Percentiles rank a stretch among this genome's conserved stretches.
Evolutionary conservation across 1,139 yeast species (phyloP).

Genomic region (Lodderomyces parapsilosis): DNA sequence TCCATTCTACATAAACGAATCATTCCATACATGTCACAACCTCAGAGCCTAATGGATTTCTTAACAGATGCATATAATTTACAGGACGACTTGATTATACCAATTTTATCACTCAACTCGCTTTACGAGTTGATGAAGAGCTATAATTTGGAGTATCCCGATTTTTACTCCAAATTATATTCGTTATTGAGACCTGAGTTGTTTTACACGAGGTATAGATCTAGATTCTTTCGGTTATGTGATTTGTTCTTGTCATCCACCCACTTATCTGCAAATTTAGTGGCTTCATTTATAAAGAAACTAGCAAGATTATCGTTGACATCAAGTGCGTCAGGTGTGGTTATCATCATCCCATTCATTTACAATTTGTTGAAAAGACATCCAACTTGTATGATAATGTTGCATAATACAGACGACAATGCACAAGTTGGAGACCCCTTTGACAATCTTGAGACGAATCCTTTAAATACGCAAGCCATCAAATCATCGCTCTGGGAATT

Average conservation of each 20-base stretch:
- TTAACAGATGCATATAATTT: constrained; percentile 78
- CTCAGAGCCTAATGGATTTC: constrained; percentile 88
- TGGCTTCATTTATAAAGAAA: constrained; percentile 87
- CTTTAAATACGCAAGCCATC: constrained; percentile 75
- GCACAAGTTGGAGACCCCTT: constrained; percentile 60
- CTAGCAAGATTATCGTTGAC: constrained; percentile 71
- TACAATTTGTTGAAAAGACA: constrained; percentile 87
- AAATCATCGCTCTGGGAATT: constrained; percentile 92
- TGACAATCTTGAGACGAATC: constrained; percentile 62
- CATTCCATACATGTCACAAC: constrained; percentile 77
- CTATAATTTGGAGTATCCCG: constrained; percentile 88
- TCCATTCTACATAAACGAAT: constrained; percentile 77
- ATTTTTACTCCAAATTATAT: constrained; percentile 81
- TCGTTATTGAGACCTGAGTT: constrained; percentile 73
- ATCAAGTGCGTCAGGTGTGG: constrained; percentile 91
- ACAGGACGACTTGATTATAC: constrained; percentile 49
- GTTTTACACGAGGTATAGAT: constrained; percentile 74
- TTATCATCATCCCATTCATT: constrained; percentile 83
- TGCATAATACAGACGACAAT: constrained; percentile 51
- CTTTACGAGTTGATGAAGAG: constrained; percentile 80
- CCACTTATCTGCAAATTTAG: constrained; percentile 77
- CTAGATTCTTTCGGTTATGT: constrained; percentile 83
- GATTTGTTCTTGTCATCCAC: constrained; percentile 86
- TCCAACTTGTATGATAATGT: constrained; percentile 88
- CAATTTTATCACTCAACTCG: constrained; percentile 84